Evolutionary conservation across 1,139 yeast genomes (phyloP), one percentile per base, ranked within the genome.

Genomic region (Nakaseomyces glabratus): DNA sequence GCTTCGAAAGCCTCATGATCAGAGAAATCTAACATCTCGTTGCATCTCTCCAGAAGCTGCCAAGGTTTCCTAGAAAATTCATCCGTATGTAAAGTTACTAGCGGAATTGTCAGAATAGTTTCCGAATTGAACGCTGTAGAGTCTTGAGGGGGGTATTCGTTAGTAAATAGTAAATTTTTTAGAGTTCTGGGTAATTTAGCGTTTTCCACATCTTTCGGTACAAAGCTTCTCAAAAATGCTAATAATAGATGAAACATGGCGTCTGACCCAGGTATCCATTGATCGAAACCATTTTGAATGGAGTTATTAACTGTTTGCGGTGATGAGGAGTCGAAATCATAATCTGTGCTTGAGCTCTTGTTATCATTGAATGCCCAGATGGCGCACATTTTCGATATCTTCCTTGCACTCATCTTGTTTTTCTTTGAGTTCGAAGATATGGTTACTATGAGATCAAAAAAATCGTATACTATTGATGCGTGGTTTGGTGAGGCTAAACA

Each of bases 401-500:
- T 85, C 31, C 88, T 67, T 1, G 93, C 93, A 48, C 82, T 74
- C 61, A 86, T 62, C 47, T 79, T 77, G 52, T 85, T 85, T 35
- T 76, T 74, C 45, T 77, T 80, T 3, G 93, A 76, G 57, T 84
- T 81, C n/a, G 93, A 74, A 0, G 93, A 77, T 28, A 86, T 61
- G n/a, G 85, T 71, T 8, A 85, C 81, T 35, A 86, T 61, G 33
- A 86, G 65, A 51, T 86, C 95, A 50, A 85, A 71, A 51, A 85
- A 86, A 55, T 82, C 93, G 53, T 82, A 82, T 4, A 84, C 90
- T 7, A 86, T 82, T 2, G 90, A 80, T 0, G 94, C 94, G 62
- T 85, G 95, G 7, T 88, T 79, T 3, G 90, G 84, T 0, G 93
- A 79, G 6, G 81, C 72, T 20, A 84, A 63, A 57, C 93, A 82